phyloP scores from a whole-genome alignment of 2,329 filamentous ascomycete genomes.

The Westerdykella ornata region DNA sequence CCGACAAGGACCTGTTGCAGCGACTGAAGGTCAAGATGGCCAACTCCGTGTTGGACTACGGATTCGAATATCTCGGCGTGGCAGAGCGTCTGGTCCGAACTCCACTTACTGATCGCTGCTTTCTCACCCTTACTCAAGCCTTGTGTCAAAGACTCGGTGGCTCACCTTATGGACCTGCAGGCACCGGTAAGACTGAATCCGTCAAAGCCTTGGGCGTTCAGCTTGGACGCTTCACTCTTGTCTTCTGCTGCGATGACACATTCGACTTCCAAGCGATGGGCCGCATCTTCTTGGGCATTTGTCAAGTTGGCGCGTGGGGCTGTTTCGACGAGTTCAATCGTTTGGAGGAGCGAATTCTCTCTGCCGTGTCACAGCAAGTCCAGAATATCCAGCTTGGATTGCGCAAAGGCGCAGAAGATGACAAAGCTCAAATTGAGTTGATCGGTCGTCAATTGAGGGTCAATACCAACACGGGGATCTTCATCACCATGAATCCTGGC shows the following conservation, averaged over 20 bases:
- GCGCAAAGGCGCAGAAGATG: slow-evolving; percentile 73
- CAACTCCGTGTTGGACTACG: slow-evolving; percentile 90
- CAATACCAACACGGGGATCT: slow-evolving; percentile 91
- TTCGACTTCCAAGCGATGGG: slow-evolving; percentile 99
- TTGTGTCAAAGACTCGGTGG: slow-evolving; percentile 91
- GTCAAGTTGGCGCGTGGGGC: slow-evolving; percentile 97
- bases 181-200: slow-evolving; percentile 98
- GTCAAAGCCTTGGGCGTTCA: slow-evolving; percentile 97
- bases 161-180: slow-evolving; percentile 93
- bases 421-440: slow-evolving; percentile 84
- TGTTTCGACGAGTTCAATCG: slow-evolving; percentile 99
- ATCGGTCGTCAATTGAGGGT: slow-evolving; percentile 86
- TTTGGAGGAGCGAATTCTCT: slow-evolving; percentile 93
- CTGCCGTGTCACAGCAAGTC: slow-evolving; percentile 96
- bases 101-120: slow-evolving; percentile 94
- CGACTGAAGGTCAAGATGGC: slow-evolving; percentile 92
- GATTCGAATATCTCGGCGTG: slow-evolving; percentile 96
- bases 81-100: slow-evolving; percentile 94
- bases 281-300: slow-evolving; percentile 97
- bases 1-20: slow-evolving; percentile 72
- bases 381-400: slow-evolving; percentile 98
- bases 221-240: slow-evolving; percentile 92
- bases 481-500: slow-evolving; percentile 99
- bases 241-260: slow-evolving; percentile 99
- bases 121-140: slow-evolving; percentile 93